A percentile compares a stretch with the other conserved stretches of the same genome.
phyloP scores from a whole-genome alignment of 2,329 filamentous ascomycete species.

The Cordyceps javanica region DNA sequence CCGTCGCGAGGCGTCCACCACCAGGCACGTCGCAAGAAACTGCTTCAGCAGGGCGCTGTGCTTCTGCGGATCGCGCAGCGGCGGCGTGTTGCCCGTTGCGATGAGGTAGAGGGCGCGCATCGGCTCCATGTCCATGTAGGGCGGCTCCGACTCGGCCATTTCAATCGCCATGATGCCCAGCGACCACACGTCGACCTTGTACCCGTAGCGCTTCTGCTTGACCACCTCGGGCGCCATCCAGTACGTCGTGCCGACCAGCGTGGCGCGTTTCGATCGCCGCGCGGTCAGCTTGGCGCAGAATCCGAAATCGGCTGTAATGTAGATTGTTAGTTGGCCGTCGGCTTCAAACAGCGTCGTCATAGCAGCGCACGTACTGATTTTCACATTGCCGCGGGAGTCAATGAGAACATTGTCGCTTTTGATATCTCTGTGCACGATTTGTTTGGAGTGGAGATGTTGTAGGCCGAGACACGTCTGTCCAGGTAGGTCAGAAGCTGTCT shows the following conservation, averaged over 20 bases:
- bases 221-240: slow-evolving; percentile 99
- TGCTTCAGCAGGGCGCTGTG: slow-evolving; percentile 95
- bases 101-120: slow-evolving; percentile 96
- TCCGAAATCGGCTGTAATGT: slow-evolving; percentile 82
- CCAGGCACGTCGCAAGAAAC: slow-evolving; percentile 92
- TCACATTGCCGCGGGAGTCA: slow-evolving; percentile 89
- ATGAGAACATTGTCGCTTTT: slow-evolving; percentile 98
- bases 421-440: slow-evolving; percentile 98
- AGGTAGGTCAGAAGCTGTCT: slow-evolving; percentile 16
- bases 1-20: slow-evolving; percentile 90
- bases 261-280: slow-evolving; percentile 91
- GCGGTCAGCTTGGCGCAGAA: slow-evolving; percentile 98
- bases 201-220: slow-evolving; percentile 97
- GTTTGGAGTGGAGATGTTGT: slow-evolving; percentile 89
- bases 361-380: slow-evolving; percentile 68
- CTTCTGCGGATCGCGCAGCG: slow-evolving; percentile 96
- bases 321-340: slow-evolving; percentile 25
- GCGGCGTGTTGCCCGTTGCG: slow-evolving; percentile 92
- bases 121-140: slow-evolving; percentile 95
- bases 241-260: slow-evolving; percentile 99
- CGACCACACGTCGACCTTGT: slow-evolving; percentile 98
- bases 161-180: slow-evolving; percentile 99
- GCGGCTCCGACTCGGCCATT: slow-evolving; percentile 98
- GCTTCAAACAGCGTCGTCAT: background rate
- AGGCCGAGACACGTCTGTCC: slow-evolving; percentile 85